Base-by-base conservation (phyloP, 352 stramenopile species). In the Globisporangium spiculum region DNA sequence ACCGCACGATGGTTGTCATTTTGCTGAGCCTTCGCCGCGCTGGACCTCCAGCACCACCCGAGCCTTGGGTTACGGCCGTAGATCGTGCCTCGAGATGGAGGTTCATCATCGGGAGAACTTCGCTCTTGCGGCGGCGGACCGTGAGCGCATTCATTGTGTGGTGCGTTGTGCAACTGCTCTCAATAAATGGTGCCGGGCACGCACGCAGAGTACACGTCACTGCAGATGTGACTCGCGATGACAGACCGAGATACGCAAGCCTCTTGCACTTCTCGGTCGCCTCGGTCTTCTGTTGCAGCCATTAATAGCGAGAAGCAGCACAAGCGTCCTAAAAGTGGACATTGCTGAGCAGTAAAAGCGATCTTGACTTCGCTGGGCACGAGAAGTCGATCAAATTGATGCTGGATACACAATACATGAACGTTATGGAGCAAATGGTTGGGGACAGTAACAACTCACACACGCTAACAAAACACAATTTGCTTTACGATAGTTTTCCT, bases 101-200 rank as follows among this genome's bases (percentile, higher is more conserved):
- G 12, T 4, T 53, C 38, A 64, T 41, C 36, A 24, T 50, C n/a
- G 38, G 36, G n/a, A 52, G 5, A 10, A 64, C 59, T 18, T 64
- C 59, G 24, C 59, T 64, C 41, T 55, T 55, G 36, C 59, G 38
- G 7, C 58, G 58, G 9, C 59, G 59, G 1, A 14, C 22, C 34
- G n/a, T 55, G 36, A 64, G 54, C 24, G 27, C 12, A 26, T 52
- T 63, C 57, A 63, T 63, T 6, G 30, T 48, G n/a, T 83, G 36
- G 63, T 82, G 8, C 89, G 58, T 44, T 89, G 74, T 14, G 48
- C 8, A 12, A 9, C 18, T 36, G 2, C 36, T 56, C 3, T 14
- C 2, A 14, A 16, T 27, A 8, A 30, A 27, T 7, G 50, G 27
- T 56, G 22, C 18, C 50, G 1, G 48, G 38, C 38, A 46, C 41